Conservation (phyloP, 305 asterid genomes). For the Coffea humblotiana region DNA sequence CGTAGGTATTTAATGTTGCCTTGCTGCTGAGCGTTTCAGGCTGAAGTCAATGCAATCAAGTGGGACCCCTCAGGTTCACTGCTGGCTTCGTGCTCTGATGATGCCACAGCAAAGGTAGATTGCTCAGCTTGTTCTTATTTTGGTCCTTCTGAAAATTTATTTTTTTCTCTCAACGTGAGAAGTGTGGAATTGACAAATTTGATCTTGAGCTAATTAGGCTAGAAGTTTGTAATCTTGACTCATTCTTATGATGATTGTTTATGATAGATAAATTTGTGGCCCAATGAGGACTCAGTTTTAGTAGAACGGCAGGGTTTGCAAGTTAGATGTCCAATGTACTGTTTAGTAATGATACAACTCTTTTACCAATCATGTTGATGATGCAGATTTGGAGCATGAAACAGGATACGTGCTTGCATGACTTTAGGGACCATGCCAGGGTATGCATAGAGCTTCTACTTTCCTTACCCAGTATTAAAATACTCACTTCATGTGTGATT, state of each 20-base stretch:
- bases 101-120: constrained; percentile 83
- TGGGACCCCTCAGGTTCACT: constrained; percentile 92
- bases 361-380: constrained; percentile 13
- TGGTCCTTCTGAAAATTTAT: background rate
- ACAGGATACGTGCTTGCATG: constrained; percentile 74
- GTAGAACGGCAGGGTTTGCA: background rate
- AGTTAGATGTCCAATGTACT: background rate
- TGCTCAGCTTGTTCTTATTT: background rate
- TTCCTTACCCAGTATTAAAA: background rate
- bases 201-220: constrained; percentile 16
- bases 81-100: constrained; percentile 96
- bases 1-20: background rate
- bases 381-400: constrained; percentile 92
- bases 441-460: constrained; percentile 36
- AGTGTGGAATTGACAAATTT: background rate
- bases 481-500: background rate
- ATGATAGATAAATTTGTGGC: background rate
- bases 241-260: background rate
- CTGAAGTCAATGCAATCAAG: constrained; percentile 95
- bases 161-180: background rate
- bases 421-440: constrained; percentile 74
- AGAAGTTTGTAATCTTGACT: background rate
- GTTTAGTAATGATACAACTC: background rate
- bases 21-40: constrained; percentile 45
- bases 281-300: background rate